A percentile compares a stretch with the other conserved stretches of the same genome.
Evolutionary conservation across 140 eudicot genomes (phyloP).

Genomic region (Flaveria floridana): DNA sequence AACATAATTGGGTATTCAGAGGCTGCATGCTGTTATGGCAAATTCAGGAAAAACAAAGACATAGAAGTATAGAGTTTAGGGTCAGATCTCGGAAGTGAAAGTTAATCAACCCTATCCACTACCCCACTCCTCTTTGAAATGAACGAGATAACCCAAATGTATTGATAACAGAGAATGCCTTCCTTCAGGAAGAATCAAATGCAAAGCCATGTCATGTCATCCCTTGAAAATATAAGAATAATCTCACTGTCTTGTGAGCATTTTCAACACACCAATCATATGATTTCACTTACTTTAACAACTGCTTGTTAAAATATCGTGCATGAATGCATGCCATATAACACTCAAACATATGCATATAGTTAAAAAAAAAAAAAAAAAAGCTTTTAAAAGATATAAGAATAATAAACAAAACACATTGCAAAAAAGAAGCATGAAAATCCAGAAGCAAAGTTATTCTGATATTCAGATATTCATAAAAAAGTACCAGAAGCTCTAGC

Average conservation of each 20-base stretch:
- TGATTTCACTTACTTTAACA: not conserved
- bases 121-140: not conserved
- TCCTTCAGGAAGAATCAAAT: not conserved
- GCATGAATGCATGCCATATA: not conserved
- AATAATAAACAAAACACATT: not conserved
- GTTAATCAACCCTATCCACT: not conserved
- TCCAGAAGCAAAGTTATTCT: not conserved
- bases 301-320: not conserved
- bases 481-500: conserved; percentile 16
- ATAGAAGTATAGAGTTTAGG: not conserved
- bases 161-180: not conserved
- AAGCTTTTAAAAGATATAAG: not conserved
- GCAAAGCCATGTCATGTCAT: not conserved
- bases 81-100: not conserved
- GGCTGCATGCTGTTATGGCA: conserved; percentile 10
- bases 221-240: not conserved
- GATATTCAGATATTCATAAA: not conserved
- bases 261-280: not conserved
- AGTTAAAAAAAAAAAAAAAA: not conserved
- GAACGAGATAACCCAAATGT: not conserved
- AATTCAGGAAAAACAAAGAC: not conserved
- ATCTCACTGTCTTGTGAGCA: not conserved
- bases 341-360: not conserved
- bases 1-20: not conserved
- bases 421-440: not conserved